Base-by-base conservation (phyloP, 1,284 basidiomycete genomes). In the Irpex rosettiformis region DNA sequence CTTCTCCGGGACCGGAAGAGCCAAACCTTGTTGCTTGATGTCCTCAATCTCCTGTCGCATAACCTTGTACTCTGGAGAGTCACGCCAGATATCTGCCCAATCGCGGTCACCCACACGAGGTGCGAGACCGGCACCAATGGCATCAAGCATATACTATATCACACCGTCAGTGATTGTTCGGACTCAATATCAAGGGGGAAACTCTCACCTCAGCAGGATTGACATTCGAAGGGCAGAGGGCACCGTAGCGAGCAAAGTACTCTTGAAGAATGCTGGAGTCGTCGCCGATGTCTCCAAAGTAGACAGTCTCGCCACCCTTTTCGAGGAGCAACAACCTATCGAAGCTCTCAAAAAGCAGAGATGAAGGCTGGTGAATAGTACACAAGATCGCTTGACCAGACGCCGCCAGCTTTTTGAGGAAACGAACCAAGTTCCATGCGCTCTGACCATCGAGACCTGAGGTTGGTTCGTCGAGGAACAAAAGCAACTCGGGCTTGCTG, bases 341-440 rank as follows among this genome's bases (percentile, higher is more conserved):
- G 68, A 97, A 96, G 61, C 84, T 86, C 69, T 90, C 85, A 65
- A 91, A 90, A 18, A 85, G 69, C 49, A 83, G 68, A 18, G 81
- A 77, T 1, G 80, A 82, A 18, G 90, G 90, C 67, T 92, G 90
- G 68, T 96, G 94, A 64, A 91, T 89, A 1, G 75, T 75, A 81
- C 90, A 75, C 74, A 89, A 61, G 81, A 89, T 89, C 18, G 93
- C 91, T 72, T 95, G 93, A 3, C 95, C 94, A 67, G 87, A 86
- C 64, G 89, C 84, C 3, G 93, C 92, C 30, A 96, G 82, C 69
- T 93, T 93, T 27, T 88, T 81, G 56, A 96, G 74, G 77, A 96
- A 89, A 24, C 89, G 85, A 45, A 95, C 84, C 49, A 96, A 78
- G 66, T 90, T 89, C 87, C 88, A 94, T 1, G 94, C 93, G 53